Conservation (phyloP, 345 rosid genomes). For the sweet orange (Citrus sinensis) region DNA sequence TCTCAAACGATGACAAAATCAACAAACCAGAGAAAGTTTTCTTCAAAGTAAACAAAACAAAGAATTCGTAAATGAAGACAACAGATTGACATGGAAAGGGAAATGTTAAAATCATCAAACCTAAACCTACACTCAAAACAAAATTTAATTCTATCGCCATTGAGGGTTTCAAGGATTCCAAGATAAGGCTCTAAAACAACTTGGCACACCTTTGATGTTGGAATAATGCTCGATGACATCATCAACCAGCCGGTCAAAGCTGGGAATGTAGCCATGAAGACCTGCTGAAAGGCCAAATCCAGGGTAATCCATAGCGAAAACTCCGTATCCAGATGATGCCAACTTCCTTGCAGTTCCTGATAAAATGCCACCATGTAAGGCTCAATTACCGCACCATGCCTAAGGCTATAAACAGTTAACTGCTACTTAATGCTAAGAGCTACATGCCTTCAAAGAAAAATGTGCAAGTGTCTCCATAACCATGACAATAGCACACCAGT, state of each 20-base stretch:
- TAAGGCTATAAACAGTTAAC: conserved; percentile 11
- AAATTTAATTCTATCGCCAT: neutral
- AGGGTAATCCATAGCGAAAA: conserved; percentile 94
- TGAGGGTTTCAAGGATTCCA: conserved; percentile 3
- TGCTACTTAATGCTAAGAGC: conserved; percentile 7
- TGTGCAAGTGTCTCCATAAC: conserved; percentile 97
- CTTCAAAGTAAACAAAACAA: neutral
- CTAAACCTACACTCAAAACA: neutral
- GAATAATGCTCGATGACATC: conserved; percentile 85
- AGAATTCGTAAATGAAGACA: neutral
- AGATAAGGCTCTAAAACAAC: neutral
- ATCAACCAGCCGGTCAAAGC: conserved; percentile 71
- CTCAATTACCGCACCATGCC: conserved; percentile 7
- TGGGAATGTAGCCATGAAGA: conserved; percentile 77
- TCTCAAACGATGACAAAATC: neutral
- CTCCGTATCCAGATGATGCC: conserved; percentile 77
- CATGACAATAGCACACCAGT: conserved; percentile 83
- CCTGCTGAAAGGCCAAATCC: conserved; percentile 97
- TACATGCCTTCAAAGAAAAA: conserved; percentile 89
- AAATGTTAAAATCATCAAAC: neutral
- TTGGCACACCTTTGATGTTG: conserved; percentile 64
- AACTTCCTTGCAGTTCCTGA: conserved; percentile 90
- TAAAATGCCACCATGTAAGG: conserved; percentile 7
- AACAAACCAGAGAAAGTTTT: neutral
- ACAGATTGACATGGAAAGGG: neutral